Evolutionary conservation across 345 rosid species (phyloP).

Genomic region (Diplotaxis tenuifolia): DNA sequence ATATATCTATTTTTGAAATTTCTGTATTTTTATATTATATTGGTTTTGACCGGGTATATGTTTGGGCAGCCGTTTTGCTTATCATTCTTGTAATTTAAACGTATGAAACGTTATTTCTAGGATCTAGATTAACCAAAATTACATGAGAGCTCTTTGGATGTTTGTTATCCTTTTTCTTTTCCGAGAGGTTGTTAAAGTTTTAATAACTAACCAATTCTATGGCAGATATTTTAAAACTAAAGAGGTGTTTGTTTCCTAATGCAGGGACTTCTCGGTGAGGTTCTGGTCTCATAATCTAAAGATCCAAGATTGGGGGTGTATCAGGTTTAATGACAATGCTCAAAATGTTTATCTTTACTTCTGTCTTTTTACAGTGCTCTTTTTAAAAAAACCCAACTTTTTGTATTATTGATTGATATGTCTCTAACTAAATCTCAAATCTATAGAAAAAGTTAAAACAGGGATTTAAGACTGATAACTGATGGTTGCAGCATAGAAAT

Average conservation of each 20-base stretch:
- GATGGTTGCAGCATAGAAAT: constrained; percentile 63
- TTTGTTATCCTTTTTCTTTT: constrained; percentile 33
- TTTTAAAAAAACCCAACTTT: no score
- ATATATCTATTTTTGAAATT: no score
- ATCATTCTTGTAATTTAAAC: neutral
- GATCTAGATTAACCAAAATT: no score
- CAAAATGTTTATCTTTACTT: constrained; percentile 27
- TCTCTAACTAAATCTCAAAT: no score
- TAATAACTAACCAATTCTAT: neutral
- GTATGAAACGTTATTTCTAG: neutral
- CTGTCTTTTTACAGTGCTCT: no score
- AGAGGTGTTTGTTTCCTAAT: constrained; percentile 12
- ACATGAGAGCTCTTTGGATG: no score
- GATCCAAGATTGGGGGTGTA: constrained; percentile 41
- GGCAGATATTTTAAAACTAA: neutral
- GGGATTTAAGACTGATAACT: constrained; percentile 1
- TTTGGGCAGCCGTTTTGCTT: neutral
- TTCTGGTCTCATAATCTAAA: constrained; percentile 45
- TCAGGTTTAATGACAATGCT: constrained; percentile 63
- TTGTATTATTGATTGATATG: no score
- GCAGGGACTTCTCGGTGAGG: constrained; percentile 69
- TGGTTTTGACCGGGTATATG: neutral
- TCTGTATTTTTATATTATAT: no score
- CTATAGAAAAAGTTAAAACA: neutral
- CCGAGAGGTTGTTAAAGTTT: constrained; percentile 64